Evolutionary conservation across 2,329 filamentous ascomycete genomes (phyloP).

Genomic region (Aspergillus neoniger): DNA sequence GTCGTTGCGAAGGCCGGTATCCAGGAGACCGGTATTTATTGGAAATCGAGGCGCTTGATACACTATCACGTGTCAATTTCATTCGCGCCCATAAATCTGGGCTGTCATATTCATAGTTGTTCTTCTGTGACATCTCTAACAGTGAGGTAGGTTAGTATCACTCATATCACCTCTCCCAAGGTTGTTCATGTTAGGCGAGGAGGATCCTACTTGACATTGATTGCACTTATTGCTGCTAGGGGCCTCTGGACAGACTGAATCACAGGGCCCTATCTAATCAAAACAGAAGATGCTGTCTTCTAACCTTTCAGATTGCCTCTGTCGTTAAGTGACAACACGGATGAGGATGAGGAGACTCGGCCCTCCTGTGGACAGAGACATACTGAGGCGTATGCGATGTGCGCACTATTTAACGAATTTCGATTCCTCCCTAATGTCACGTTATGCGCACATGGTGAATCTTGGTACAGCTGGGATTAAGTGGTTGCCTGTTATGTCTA

Average conservation of each 20-base stretch:
- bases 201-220: background rate
- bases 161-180: background rate
- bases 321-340: background rate
- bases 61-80: conserved; percentile 8
- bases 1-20: no score
- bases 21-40: background rate
- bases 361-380: background rate
- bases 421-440: background rate
- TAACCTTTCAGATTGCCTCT: background rate
- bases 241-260: background rate
- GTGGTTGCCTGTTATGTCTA: background rate
- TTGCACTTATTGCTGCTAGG: background rate
- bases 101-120: background rate
- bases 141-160: background rate
- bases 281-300: background rate
- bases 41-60: background rate
- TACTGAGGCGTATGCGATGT: background rate
- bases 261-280: background rate
- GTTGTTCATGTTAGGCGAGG: background rate
- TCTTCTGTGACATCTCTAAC: background rate
- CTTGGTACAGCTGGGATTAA: background rate
- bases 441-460: background rate
- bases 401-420: background rate
- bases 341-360: background rate
- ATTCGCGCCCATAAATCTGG: background rate